phyloP scores from a whole-genome alignment of 495 filamentous ascomycete genomes.

The Aspergillus cavernicola region DNA sequence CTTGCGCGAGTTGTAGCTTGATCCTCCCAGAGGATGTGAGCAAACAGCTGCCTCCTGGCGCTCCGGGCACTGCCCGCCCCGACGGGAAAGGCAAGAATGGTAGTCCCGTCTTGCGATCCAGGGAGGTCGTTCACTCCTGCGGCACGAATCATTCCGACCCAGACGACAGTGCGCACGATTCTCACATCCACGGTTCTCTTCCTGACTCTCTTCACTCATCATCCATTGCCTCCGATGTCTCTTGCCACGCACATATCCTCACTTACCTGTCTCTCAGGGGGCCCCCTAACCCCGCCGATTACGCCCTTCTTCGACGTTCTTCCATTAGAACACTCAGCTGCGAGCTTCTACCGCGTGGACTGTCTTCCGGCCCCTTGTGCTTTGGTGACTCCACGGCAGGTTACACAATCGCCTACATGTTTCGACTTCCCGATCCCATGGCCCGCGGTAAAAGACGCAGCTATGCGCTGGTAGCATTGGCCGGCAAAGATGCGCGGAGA shows the following conservation, averaged over 20 bases:
- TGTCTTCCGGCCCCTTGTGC: constrained; percentile 73
- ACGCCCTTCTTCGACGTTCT: constrained; percentile 78
- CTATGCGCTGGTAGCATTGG: constrained; percentile 84
- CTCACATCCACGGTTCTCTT: constrained; percentile 37
- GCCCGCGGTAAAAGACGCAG: constrained; percentile 81
- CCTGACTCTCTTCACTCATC: constrained; percentile 45
- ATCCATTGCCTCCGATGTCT: constrained; percentile 43
- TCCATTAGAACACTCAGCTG: constrained; percentile 83
- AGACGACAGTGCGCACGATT: constrained; percentile 36
- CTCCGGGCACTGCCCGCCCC: constrained; percentile 45
- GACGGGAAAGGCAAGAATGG: constrained; percentile 50
- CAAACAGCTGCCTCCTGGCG: constrained; percentile 51
- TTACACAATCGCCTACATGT: constrained; percentile 90
- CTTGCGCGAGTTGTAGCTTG: constrained; percentile 58
- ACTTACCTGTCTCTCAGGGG: constrained; percentile 85
- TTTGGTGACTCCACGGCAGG: constrained; percentile 80
- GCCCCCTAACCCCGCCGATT: constrained; percentile 69
- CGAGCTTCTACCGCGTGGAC: constrained; percentile 75
- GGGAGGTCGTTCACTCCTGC: constrained; percentile 46
- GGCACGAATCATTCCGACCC: constrained; percentile 37
- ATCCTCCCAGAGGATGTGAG: constrained; percentile 51
- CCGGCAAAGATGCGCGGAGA: constrained; percentile 63
- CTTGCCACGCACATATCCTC: constrained; percentile 71
- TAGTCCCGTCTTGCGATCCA: constrained; percentile 55
- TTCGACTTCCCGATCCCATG: constrained; percentile 82